Percentiles rank a stretch among this genome's conserved stretches.
Conservation (phyloP, 257 asterid genomes). For the Rauvolfia tetraphylla region DNA sequence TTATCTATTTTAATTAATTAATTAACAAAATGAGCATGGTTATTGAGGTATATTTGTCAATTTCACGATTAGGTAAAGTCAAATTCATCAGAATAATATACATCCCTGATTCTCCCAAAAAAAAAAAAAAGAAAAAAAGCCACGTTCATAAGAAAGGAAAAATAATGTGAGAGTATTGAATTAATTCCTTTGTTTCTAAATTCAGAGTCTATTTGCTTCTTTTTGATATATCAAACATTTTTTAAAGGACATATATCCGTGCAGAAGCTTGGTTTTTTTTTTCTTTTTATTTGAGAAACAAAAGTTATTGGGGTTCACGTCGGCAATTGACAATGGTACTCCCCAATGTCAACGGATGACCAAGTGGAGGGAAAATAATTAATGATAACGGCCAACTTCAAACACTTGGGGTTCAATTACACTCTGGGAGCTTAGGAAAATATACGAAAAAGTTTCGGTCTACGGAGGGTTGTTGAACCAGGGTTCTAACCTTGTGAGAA, state of each 20-base stretch:
- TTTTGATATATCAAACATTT: too few species aligned
- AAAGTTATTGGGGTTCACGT: not conserved
- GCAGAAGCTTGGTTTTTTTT: not conserved
- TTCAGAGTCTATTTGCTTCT: too few species aligned
- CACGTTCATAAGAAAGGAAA: too few species aligned
- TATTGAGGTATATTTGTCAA: not conserved
- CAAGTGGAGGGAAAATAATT: too few species aligned
- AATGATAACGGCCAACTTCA: too few species aligned
- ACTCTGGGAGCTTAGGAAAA: not conserved
- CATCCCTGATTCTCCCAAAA: too few species aligned
- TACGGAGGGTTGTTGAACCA: not conserved
- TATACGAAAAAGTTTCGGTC: not conserved
- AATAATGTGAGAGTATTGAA: not conserved
- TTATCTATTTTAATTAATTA: not conserved
- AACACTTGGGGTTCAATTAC: too few species aligned
- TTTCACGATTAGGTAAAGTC: slow-evolving; percentile 3
- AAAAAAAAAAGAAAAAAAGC: too few species aligned
- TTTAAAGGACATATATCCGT: not conserved
- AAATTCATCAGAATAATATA: too few species aligned
- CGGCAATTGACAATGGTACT: not conserved
- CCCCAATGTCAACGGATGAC: too few species aligned
- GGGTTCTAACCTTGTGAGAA: not conserved
- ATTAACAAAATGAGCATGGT: not conserved
- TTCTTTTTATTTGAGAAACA: not conserved
- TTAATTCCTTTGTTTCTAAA: too few species aligned